Percentiles rank a stretch among this genome's conserved stretches.
These are phyloP conservation scores for Orychophragmus violaceus DNA, from an alignment of 345 rosid genomes.

Conservation along the genomic window DNA sequence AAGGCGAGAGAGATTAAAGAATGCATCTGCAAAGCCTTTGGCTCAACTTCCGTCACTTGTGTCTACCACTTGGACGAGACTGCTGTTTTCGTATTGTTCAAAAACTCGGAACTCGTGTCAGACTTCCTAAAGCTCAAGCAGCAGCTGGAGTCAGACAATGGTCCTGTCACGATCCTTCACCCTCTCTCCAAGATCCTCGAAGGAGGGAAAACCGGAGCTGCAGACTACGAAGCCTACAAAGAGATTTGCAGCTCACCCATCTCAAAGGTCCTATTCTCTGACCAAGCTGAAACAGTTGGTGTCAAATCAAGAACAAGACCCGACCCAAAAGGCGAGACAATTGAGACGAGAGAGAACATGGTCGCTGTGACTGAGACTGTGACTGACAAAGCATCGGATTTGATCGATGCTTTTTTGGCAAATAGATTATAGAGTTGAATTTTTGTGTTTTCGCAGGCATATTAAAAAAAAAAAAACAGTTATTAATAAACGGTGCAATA, in stretches of 20 bases:
- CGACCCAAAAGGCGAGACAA: neutral
- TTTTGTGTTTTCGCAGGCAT: neutral
- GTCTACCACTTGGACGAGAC: slow-evolving; percentile 61
- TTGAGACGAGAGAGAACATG: slow-evolving; percentile 17
- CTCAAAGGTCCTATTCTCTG: slow-evolving; percentile 62
- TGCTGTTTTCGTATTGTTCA: slow-evolving; percentile 74
- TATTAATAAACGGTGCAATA: neutral
- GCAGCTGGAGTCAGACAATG: slow-evolving; percentile 48
- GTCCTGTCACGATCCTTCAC: slow-evolving; percentile 54
- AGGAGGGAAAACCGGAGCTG: slow-evolving; percentile 72
- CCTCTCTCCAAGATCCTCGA: slow-evolving; percentile 72
- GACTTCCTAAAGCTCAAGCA: slow-evolving; percentile 63
- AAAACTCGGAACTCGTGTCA: slow-evolving; percentile 46
- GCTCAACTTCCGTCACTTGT: slow-evolving; percentile 48
- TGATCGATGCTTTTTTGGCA: slow-evolving; percentile 27
- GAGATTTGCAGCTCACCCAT: slow-evolving; percentile 74
- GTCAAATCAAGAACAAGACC: slow-evolving; percentile 33
- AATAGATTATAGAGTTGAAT: neutral
- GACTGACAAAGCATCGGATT: slow-evolving; percentile 17
- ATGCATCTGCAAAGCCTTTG: slow-evolving; percentile 63
- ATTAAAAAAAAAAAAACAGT: neutral
- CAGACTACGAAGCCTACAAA: slow-evolving; percentile 68
- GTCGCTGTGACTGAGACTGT: neutral
- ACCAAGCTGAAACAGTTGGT: slow-evolving; percentile 73
- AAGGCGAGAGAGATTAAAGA: slow-evolving; percentile 60